A percentile compares a stretch with the other conserved stretches of the same genome.
phyloP scores from a whole-genome alignment of 345 rosid genomes.

The Clausena lansium region DNA sequence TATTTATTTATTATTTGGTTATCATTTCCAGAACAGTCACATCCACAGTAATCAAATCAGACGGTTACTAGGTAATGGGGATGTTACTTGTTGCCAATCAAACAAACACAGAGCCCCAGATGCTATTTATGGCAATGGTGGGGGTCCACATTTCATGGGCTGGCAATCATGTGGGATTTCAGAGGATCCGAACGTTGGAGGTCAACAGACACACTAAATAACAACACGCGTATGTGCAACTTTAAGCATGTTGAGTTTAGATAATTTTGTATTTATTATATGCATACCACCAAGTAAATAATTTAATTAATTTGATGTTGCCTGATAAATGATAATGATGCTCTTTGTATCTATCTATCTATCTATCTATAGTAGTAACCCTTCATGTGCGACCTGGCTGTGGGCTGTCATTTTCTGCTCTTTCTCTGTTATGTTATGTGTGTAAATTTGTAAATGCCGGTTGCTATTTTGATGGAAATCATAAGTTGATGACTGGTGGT shows the following conservation, averaged over 20 bases:
- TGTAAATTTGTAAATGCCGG: too few relatives aligned
- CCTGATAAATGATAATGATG: too few relatives aligned
- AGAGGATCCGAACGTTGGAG: conserved; percentile 17
- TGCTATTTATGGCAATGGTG: not conserved
- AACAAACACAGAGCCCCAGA: not conserved
- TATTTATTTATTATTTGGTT: too few relatives aligned
- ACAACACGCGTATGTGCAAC: not conserved
- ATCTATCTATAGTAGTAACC: not conserved
- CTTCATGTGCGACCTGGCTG: conserved; percentile 32
- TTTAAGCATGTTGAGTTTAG: not conserved
- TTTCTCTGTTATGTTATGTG: not conserved
- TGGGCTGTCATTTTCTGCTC: conserved; percentile 37
- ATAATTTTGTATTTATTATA: not conserved
- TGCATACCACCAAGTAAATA: too few relatives aligned
- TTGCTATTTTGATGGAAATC: too few relatives aligned
- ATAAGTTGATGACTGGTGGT: conserved; percentile 17
- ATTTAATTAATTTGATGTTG: too few relatives aligned
- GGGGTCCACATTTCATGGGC: conserved; percentile 28
- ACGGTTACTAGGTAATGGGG: not conserved
- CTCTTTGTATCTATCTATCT: too few relatives aligned
- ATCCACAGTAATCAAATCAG: not conserved
- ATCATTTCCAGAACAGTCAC: not conserved
- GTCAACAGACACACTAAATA: not conserved
- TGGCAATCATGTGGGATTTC: conserved; percentile 34
- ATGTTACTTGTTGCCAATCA: too few relatives aligned